phyloP scores from a whole-genome alignment of 1,139 yeast species.

The Candida tunisiensis region DNA sequence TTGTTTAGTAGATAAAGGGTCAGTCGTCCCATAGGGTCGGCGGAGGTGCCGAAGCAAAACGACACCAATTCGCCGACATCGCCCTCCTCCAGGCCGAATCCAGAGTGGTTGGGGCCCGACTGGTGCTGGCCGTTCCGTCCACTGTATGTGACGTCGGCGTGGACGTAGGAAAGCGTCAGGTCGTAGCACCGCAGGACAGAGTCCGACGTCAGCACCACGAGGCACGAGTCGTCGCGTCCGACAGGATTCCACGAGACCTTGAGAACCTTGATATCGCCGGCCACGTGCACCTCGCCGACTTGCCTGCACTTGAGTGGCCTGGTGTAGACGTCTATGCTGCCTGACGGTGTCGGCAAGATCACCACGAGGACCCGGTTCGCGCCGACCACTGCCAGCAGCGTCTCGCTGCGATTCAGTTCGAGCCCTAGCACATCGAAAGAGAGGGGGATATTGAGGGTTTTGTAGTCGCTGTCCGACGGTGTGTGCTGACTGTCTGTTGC shows the following conservation, averaged over 20 bases:
- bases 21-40: constrained; percentile 22
- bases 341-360: constrained; percentile 1
- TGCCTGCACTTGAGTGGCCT: constrained; percentile 7
- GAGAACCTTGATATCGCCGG: constrained; percentile 6
- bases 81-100: constrained; percentile 1
- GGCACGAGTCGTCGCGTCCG: constrained; percentile 23
- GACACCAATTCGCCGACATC: constrained; percentile 16
- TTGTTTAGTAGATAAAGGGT: constrained; percentile 30
- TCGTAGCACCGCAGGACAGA: constrained; percentile 22
- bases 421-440: constrained; percentile 13
- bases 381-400: constrained; percentile 25
- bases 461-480: too few relatives aligned
- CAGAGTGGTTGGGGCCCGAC: background rate
- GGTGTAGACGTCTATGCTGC: background rate
- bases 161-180: constrained; percentile 11
- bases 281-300: constrained; percentile 5
- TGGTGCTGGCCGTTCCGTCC: background rate
- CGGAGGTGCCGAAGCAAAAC: constrained; percentile 30
- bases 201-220: constrained; percentile 24
- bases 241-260: constrained; percentile 29
- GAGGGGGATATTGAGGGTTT: too few relatives aligned
- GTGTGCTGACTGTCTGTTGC: too few relatives aligned
- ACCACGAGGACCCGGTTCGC: constrained; percentile 16
- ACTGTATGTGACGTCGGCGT: constrained; percentile 1
- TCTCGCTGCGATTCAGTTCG: constrained; percentile 23